Conservation (phyloP, 305 asterid genomes). For the Plantago coronopus region DNA sequence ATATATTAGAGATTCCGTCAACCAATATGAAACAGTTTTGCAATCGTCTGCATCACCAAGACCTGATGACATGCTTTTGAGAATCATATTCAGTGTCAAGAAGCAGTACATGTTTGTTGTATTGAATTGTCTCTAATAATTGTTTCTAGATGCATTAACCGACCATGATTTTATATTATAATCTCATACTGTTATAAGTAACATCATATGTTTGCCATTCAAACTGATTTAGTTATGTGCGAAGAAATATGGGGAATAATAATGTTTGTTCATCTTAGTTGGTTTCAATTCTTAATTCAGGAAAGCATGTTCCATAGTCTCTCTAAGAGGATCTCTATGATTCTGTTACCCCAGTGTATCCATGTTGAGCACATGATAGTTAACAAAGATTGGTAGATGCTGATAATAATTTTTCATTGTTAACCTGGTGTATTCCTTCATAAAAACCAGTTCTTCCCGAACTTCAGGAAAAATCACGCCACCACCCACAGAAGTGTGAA, state of each 20-base stretch:
- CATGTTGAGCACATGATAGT: not conserved
- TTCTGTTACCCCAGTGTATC: not conserved
- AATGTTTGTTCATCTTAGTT: not conserved
- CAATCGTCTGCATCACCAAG: not conserved
- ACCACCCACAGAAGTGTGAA: not conserved
- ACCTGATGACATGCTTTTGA: too few species aligned
- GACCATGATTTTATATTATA: not conserved
- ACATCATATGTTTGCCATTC: not conserved
- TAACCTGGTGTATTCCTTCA: not conserved
- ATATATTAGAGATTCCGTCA: not conserved
- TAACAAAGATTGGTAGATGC: not conserved
- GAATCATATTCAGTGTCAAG: too few species aligned
- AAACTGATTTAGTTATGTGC: conserved; percentile 1
- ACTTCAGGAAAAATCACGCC: not conserved
- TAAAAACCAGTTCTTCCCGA: not conserved
- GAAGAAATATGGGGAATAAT: not conserved
- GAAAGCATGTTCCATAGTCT: not conserved
- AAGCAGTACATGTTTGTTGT: too few species aligned
- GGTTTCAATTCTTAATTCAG: conserved; percentile 1
- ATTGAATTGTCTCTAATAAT: too few species aligned
- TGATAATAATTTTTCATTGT: not conserved
- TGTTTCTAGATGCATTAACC: not conserved
- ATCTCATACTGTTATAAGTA: not conserved
- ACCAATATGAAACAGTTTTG: not conserved
- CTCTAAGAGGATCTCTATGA: conserved; percentile 1